Percentiles rank a stretch among this genome's conserved stretches.
phyloP scores from a whole-genome alignment of 2,329 filamentous ascomycete genomes.

The Calonectria pseudoreteaudii region DNA sequence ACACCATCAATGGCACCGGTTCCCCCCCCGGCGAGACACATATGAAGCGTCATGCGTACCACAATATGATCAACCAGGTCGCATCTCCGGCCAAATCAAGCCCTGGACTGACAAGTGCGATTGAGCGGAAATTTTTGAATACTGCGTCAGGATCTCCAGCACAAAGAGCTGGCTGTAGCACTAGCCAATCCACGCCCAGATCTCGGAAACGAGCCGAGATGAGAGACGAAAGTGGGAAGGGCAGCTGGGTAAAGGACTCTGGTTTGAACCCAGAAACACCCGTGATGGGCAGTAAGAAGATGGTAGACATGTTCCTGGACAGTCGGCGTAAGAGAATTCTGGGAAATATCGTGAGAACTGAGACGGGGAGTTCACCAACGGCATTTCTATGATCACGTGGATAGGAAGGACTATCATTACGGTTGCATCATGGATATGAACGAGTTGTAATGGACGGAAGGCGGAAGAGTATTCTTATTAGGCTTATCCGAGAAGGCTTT shows the following conservation, averaged over 20 bases:
- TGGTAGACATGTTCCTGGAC: conserved; percentile 67
- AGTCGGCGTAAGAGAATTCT: conserved; percentile 58
- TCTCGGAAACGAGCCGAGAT: conserved; percentile 25
- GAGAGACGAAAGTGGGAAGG: conserved; percentile 14
- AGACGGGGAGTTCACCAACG: conserved; percentile 42
- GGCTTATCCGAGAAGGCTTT: neutral
- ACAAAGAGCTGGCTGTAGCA: neutral
- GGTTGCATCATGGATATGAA: neutral
- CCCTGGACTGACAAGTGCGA: conserved; percentile 32
- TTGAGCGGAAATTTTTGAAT: conserved; percentile 30
- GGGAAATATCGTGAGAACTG: conserved; percentile 44
- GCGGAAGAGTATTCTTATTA: neutral
- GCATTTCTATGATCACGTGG: conserved; percentile 46
- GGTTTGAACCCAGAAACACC: conserved; percentile 49
- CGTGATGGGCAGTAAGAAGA: conserved; percentile 59
- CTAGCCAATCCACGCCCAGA: conserved; percentile 21
- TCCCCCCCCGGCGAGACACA: conserved; percentile 32
- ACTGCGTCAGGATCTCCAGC: conserved; percentile 18
- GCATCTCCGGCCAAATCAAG: conserved; percentile 45
- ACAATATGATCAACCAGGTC: conserved; percentile 31
- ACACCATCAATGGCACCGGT: conserved; percentile 33
- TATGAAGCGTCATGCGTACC: conserved; percentile 35
- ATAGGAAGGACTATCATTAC: neutral
- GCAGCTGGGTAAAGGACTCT: neutral
- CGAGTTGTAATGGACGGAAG: neutral